These are phyloP conservation scores for Pholiota conissans DNA, from an alignment of 768 basidiomycete genomes.

Conservation along the genomic window DNA sequence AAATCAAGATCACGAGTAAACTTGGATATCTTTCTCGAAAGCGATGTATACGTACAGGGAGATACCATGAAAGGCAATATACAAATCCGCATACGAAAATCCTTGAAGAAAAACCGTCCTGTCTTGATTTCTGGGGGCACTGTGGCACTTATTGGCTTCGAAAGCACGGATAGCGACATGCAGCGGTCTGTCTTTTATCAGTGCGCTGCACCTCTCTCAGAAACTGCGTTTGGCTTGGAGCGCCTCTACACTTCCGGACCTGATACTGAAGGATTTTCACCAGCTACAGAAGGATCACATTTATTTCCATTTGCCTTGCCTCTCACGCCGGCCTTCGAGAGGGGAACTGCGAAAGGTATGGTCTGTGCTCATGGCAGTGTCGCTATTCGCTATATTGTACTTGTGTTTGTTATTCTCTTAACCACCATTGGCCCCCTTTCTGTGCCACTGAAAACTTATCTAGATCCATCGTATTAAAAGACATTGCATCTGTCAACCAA, in stretches of 20 bases:
- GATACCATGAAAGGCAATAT: conserved; percentile 68
- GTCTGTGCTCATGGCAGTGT: conserved; percentile 58
- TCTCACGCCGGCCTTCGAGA: conserved; percentile 55
- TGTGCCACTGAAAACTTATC: conserved; percentile 3
- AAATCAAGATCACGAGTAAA: conserved; percentile 75
- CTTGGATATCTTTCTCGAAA: conserved; percentile 78
- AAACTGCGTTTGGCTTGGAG: conserved; percentile 45
- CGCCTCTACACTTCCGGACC: conserved; percentile 42
- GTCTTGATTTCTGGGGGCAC: conserved; percentile 73
- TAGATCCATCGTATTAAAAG: conserved; percentile 78
- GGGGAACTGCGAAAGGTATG: conserved; percentile 58
- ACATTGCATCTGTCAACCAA: conserved; percentile 52
- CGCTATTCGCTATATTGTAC: conserved; percentile 74
- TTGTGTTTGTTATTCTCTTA: conserved; percentile 55
- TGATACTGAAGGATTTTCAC: conserved; percentile 63
- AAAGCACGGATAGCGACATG: conserved; percentile 58
- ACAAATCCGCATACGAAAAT: conserved; percentile 61
- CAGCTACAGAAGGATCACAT: conserved; percentile 67
- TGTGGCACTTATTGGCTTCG: conserved; percentile 83
- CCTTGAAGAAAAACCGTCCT: conserved; percentile 53
- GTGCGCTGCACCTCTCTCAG: conserved; percentile 54
- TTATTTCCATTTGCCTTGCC: conserved; percentile 70
- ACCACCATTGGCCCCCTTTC: neutral
- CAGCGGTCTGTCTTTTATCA: conserved; percentile 85
- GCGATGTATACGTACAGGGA: conserved; percentile 78